Evolutionary conservation across 352 stramenopile genomes (phyloP).

Genomic region (Phytopythium aichiense): DNA sequence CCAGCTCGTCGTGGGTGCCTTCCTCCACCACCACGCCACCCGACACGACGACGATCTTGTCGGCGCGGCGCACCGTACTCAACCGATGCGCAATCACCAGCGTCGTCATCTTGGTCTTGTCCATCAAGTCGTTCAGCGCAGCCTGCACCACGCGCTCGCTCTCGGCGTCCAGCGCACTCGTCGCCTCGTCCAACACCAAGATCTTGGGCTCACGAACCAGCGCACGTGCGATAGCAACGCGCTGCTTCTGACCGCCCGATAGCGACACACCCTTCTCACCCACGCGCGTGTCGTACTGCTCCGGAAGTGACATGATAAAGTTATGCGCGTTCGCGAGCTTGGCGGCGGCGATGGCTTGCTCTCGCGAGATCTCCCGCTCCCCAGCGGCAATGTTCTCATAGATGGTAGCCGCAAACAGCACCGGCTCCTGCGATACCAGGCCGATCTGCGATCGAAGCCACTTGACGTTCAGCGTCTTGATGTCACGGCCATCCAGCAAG

Average conservation of each 20-base stretch:
- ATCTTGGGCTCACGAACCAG: slow-evolving; percentile 82
- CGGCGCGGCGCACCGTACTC: slow-evolving; percentile 39
- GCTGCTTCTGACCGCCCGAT: slow-evolving; percentile 34
- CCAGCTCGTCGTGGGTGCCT: slow-evolving; percentile 32
- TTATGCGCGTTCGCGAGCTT: slow-evolving; percentile 30
- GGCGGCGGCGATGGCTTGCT: slow-evolving; percentile 12
- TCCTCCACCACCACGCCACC: slow-evolving; percentile 38
- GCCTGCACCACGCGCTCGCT: slow-evolving; percentile 78
- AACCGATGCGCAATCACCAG: slow-evolving; percentile 90
- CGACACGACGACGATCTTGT: slow-evolving; percentile 18
- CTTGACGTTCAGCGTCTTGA: slow-evolving; percentile 78
- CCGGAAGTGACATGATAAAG: slow-evolving; percentile 75
- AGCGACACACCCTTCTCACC: slow-evolving; percentile 30
- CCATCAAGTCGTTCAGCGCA: slow-evolving; percentile 54
- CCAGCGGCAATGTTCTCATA: slow-evolving; percentile 78
- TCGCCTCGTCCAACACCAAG: slow-evolving; percentile 87
- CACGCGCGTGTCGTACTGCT: slow-evolving; percentile 72
- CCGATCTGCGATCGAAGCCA: slow-evolving; percentile 59
- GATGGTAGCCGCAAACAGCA: slow-evolving; percentile 87
- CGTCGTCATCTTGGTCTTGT: slow-evolving; percentile 44
- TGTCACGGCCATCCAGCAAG: slow-evolving; percentile 71
- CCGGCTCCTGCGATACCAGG: slow-evolving; percentile 82
- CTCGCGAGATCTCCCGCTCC: slow-evolving; percentile 6
- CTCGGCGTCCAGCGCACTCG: slow-evolving; percentile 72
- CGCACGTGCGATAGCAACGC: slow-evolving; percentile 29